These are phyloP conservation scores for Dendrobium nobile DNA, from an alignment of 106 monocot genomes.

Conservation along the genomic window DNA sequence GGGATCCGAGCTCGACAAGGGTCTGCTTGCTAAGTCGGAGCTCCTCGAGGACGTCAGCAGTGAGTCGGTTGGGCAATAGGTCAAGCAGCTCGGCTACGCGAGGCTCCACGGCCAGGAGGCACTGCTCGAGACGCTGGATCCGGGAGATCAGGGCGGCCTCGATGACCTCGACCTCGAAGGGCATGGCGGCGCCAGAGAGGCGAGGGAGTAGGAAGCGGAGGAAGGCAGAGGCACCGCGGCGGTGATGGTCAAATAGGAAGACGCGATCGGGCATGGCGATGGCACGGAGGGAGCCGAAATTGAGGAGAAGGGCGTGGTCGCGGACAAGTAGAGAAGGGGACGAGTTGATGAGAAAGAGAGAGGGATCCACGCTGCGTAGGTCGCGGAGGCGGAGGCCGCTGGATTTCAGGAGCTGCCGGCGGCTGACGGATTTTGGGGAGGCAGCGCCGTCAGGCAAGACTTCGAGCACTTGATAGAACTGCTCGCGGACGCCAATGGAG, in stretches of 20 bases:
- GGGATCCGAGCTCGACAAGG: constrained; percentile 88
- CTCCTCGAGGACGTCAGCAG: constrained; percentile 84
- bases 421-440: constrained; percentile 1
- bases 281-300: constrained; percentile 84
- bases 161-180: constrained; percentile 97
- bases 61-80: constrained; percentile 84
- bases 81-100: constrained; percentile 82
- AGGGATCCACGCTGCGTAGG: constrained; percentile 93
- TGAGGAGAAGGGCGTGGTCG: constrained; percentile 81
- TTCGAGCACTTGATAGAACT: not conserved
- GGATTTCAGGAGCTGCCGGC: constrained; percentile 4
- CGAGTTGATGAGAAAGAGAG: constrained; percentile 84
- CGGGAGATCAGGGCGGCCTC: constrained; percentile 94
- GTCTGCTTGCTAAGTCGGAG: constrained; percentile 94
- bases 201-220: constrained; percentile 68
- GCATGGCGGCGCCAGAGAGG: constrained; percentile 73
- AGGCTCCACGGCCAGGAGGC: constrained; percentile 35
- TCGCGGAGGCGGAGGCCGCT: constrained; percentile 85
- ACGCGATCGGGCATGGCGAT: constrained; percentile 87
- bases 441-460: not conserved
- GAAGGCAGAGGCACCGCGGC: constrained; percentile 79
- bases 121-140: constrained; percentile 80
- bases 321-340: constrained; percentile 90
- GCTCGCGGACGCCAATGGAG: not conserved
- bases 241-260: constrained; percentile 79